Evolutionary conservation across 345 rosid genomes (phyloP).

Genomic region (Populus nigra): DNA sequence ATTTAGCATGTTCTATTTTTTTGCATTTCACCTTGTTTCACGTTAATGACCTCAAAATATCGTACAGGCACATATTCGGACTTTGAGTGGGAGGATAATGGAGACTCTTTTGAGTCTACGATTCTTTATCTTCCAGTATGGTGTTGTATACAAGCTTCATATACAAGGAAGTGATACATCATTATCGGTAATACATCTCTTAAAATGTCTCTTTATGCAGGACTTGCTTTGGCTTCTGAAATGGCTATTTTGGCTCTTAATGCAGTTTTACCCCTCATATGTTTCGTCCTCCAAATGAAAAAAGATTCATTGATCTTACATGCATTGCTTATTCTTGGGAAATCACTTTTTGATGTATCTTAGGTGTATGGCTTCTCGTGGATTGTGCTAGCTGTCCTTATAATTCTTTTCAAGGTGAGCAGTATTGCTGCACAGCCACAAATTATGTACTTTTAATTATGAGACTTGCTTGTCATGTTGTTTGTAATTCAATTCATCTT

Average conservation of each 20-base stretch:
- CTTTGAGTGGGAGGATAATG: conserved; percentile 74
- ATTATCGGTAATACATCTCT: conserved; percentile 45
- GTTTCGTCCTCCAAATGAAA: neutral
- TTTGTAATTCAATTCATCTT: conserved; percentile 11
- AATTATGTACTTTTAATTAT: neutral
- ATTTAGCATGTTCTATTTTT: neutral
- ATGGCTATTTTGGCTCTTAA: neutral
- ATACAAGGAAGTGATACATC: conserved; percentile 59
- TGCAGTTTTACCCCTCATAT: neutral
- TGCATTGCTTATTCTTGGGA: neutral
- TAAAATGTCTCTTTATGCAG: neutral
- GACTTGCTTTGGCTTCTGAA: neutral
- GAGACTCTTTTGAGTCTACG: conserved; percentile 82
- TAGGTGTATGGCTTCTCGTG: conserved; percentile 89
- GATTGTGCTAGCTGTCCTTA: conserved; percentile 61
- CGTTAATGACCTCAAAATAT: conserved; percentile 3
- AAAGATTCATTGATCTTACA: neutral
- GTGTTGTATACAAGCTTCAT: conserved; percentile 81
- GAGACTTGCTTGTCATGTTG: neutral
- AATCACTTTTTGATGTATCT: neutral
- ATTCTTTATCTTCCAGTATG: conserved; percentile 92
- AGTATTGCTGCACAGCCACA: neutral
- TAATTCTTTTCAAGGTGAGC: conserved; percentile 81
- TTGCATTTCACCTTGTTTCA: neutral
- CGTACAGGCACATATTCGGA: conserved; percentile 81